Percentiles rank a stretch among this genome's conserved stretches.
Conservation (phyloP, 305 asterid species). For the Fraxinus greggii region DNA sequence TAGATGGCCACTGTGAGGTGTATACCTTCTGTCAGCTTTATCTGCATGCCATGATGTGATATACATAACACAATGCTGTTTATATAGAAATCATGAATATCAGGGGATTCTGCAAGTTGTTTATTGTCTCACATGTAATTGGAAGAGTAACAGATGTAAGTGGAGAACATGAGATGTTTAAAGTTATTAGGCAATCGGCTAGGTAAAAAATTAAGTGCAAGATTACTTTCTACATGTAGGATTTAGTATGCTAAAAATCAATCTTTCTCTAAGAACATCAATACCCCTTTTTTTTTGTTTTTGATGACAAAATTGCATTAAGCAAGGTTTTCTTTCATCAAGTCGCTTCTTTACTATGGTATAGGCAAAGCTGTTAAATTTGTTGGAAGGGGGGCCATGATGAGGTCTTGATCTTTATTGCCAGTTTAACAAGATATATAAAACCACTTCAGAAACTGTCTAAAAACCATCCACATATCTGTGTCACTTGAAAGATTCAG, state of each 20-base stretch:
- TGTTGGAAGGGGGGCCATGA: neutral
- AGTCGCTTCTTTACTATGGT: neutral
- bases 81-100: neutral
- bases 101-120: neutral
- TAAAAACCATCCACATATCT: neutral
- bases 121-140: neutral
- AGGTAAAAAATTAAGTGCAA: neutral
- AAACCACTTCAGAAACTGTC: neutral
- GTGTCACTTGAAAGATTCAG: neutral
- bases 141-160: neutral
- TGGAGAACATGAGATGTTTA: neutral
- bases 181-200: neutral
- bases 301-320: neutral
- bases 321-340: neutral
- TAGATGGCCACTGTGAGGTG: constrained; percentile 99
- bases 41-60: neutral
- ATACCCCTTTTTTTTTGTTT: neutral
- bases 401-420: neutral
- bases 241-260: neutral
- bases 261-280: neutral
- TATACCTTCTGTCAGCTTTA: constrained; percentile 28
- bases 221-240: neutral
- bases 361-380: neutral
- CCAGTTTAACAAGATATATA: neutral
- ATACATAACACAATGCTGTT: neutral